phyloP scores from a whole-genome alignment of 2,329 filamentous ascomycete genomes.

The Thielaviopsis populi region DNA sequence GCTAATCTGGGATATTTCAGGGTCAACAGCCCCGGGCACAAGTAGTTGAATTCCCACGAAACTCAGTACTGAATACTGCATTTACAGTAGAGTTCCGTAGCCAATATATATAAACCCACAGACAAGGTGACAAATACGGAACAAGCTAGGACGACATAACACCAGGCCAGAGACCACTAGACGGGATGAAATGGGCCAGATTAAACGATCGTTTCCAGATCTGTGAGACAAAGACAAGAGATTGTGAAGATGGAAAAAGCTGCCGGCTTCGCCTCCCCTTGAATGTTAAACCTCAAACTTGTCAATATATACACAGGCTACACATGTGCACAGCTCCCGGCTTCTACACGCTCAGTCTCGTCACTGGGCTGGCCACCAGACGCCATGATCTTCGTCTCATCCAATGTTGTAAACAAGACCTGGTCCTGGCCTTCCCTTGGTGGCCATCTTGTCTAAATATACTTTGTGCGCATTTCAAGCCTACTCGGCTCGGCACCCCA shows the following conservation, averaged over 20 bases:
- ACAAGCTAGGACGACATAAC: not conserved
- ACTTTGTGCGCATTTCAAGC: not conserved
- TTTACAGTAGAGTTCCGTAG: not conserved
- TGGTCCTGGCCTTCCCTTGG: not conserved
- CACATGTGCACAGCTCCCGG: too few species aligned
- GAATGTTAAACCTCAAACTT: constrained; percentile 4
- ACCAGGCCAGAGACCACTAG: not conserved
- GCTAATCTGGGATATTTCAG: constrained; percentile 2
- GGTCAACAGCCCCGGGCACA: not conserved
- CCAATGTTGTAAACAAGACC: not conserved
- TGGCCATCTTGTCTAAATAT: not conserved
- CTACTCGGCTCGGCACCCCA: too few species aligned
- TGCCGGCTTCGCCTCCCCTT: not conserved
- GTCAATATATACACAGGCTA: not conserved
- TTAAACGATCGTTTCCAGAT: not conserved
- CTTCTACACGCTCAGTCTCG: not conserved
- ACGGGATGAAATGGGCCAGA: constrained; percentile 3
- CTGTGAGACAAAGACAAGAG: not conserved
- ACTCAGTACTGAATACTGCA: not conserved
- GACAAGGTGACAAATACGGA: not conserved
- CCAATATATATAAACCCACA: not conserved
- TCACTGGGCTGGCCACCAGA: not conserved
- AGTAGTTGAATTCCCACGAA: not conserved
- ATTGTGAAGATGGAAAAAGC: not conserved
- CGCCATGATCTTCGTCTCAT: not conserved